phyloP scores from a whole-genome alignment of 176 grass and related monocot species.

The Oryza australiensis region DNA sequence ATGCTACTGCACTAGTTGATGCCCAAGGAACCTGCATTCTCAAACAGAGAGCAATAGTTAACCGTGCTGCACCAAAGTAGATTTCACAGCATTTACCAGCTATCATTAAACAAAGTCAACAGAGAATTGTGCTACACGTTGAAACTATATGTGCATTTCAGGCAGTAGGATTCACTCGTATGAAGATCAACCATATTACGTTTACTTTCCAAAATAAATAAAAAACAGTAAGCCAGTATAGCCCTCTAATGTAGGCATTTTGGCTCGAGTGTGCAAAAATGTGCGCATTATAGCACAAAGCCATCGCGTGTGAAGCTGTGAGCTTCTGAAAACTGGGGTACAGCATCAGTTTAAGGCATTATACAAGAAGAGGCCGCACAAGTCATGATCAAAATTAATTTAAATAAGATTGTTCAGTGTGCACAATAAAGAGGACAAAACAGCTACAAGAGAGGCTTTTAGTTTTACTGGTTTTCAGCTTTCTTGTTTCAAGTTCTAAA shows the following conservation, averaged over 20 bases:
- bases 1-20: constrained; percentile 94
- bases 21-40: constrained; percentile 79
- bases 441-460: background rate
- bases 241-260: background rate
- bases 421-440: background rate
- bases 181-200: constrained; percentile 1
- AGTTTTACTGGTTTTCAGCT: background rate
- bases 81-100: background rate
- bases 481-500: background rate
- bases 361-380: background rate
- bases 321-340: background rate
- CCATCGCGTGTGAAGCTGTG: background rate
- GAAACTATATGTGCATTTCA: background rate
- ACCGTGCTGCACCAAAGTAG: background rate
- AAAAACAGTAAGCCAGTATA: background rate
- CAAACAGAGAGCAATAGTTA: constrained; percentile 12
- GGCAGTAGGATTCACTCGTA: background rate
- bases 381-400: background rate
- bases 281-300: background rate
- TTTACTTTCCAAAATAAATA: background rate
- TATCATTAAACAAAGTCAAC: background rate
- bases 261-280: background rate
- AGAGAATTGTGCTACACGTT: background rate
- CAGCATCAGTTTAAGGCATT: background rate
- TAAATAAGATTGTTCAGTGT: background rate